phyloP scores from a whole-genome alignment of 2,329 filamentous ascomycete genomes.

The Macrophomina tecta region DNA sequence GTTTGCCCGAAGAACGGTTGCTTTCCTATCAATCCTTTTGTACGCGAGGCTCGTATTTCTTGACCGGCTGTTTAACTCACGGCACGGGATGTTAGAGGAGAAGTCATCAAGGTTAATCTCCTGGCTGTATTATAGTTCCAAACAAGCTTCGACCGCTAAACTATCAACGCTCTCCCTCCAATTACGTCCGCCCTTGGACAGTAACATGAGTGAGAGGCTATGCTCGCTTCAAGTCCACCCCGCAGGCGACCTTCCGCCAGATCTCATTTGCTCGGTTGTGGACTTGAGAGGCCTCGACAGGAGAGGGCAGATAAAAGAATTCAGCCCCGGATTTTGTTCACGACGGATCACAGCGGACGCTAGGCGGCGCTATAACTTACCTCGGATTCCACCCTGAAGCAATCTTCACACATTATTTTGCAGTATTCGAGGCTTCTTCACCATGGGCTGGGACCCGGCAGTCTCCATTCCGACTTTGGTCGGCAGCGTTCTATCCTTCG shows the following conservation, averaged over 20 bases:
- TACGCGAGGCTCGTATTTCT: background rate
- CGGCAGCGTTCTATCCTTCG: conserved; percentile 34
- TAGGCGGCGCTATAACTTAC: background rate
- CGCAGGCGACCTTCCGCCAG: too few species aligned
- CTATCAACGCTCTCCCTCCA: background rate
- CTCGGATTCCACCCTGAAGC: background rate
- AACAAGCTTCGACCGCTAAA: background rate
- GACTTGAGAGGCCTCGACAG: too few species aligned
- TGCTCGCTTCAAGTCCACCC: too few species aligned
- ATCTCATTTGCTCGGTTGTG: too few species aligned
- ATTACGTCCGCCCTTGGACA: background rate
- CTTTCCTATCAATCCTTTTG: background rate
- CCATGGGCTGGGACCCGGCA: background rate
- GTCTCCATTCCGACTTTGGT: conserved; percentile 32
- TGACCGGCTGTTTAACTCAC: background rate
- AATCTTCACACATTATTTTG: background rate
- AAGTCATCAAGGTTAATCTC: background rate
- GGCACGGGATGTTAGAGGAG: background rate
- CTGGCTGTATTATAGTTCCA: background rate
- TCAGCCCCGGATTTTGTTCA: too few species aligned
- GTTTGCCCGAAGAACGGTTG: background rate
- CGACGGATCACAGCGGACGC: background rate
- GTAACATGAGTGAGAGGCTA: background rate
- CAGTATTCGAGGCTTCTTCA: background rate
- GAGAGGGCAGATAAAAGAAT: too few species aligned